Evolutionary conservation across 2,329 filamentous ascomycete genomes (phyloP).

Genomic region (Trichoderma sp.): DNA sequence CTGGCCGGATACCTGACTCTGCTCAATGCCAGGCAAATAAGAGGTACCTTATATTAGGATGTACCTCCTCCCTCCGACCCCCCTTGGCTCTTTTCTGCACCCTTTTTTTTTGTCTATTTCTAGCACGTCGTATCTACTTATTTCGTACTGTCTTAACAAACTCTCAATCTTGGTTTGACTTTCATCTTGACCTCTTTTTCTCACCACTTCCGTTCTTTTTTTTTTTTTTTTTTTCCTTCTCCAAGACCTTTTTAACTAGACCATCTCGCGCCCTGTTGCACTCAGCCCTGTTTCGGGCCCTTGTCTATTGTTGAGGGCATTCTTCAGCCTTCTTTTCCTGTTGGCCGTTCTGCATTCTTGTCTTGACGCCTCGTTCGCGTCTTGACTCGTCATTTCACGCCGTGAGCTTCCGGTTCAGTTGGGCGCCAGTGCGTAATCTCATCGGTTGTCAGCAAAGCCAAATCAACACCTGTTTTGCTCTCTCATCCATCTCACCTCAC

Average conservation of each 20-base stretch:
- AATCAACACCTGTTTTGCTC: too few species aligned
- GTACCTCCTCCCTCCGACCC: conserved; percentile 22
- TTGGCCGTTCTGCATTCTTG: background rate
- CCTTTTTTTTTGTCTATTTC: conserved; percentile 16
- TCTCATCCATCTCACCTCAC: too few species aligned
- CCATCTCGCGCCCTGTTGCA: conserved; percentile 9
- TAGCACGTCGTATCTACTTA: too few species aligned
- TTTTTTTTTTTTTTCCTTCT: conserved; percentile 37
- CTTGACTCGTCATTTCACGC: background rate
- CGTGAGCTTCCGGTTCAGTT: background rate
- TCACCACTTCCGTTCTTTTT: conserved; percentile 31
- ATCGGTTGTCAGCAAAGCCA: too few species aligned
- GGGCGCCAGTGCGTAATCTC: background rate
- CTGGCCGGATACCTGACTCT: too few species aligned
- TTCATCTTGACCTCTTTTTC: conserved; percentile 31
- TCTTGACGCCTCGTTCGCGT: background rate
- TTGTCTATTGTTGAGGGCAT: background rate
- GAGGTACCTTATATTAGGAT: background rate
- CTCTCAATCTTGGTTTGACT: background rate
- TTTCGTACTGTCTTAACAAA: too few species aligned
- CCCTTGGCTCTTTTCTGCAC: conserved; percentile 30
- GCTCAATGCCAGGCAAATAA: too few species aligned
- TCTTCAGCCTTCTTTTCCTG: background rate
- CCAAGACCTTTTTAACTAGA: conserved; percentile 4
- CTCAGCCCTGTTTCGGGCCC: background rate